Base-by-base conservation (phyloP, 148 eudicot genomes). In the Camellia sinensis region DNA sequence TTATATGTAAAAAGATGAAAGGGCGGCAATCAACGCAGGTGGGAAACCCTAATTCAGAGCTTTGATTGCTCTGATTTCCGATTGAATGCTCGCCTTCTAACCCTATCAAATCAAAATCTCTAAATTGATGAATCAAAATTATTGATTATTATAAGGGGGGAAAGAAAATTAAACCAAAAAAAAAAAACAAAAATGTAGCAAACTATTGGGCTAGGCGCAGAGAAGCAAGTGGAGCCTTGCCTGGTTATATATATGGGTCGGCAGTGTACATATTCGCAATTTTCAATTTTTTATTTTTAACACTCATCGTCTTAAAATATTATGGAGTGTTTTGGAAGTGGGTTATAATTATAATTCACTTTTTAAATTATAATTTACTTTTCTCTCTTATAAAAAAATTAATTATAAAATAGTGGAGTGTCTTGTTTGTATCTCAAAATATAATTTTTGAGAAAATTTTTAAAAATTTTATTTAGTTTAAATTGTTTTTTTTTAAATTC, bases 21-120 rank as follows among this genome's bases (percentile, higher is more conserved):
- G 71, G 80, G 83, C 85, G 77, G 83, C 78, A 76, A 80, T 71
- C 5, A 62, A 80, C 83, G 29, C 74, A 43, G 65, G 81, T 82
- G 78, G 46, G 81, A 60, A 79, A 83, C 78, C 85, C 71, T 61
- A 78, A 54, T 59, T 53, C 19, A 7, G 59, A 60, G 22, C 59
- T 52, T 48, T 22, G 60, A 50, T 77, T 62, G 80, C 22, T 9
- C 57, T 48, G 46, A 65, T 77, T 48, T 77, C 71, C 15, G 46
- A 6, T 19, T 78, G 61, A 74, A 73, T 78, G 78, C 80, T 19
- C 79, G 71, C 75, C 83, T 77, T 59, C 83, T 72, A 77, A 76
- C 75, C 80, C 81, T 59, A 53, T 6, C 22, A 41, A 53, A 40
- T 41, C 41, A 56, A 41, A 52, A 67, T 40, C 6, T 17, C 29